Conservation (phyloP, 768 basidiomycete species). For the Pholiota microspora region DNA sequence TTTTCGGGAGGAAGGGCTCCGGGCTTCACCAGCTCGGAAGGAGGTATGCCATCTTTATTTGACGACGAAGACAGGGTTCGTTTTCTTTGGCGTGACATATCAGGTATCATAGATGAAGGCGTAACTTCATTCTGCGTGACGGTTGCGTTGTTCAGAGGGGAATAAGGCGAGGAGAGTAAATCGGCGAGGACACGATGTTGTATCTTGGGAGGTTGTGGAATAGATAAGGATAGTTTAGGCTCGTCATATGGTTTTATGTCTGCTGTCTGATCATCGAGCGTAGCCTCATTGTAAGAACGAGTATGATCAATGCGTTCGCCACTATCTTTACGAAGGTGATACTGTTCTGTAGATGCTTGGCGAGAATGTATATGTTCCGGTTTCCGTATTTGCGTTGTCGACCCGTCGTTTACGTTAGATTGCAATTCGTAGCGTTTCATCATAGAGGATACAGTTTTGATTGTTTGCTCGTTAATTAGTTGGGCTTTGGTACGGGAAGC, state of each 20-base stretch:
- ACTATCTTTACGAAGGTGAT: neutral
- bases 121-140: neutral
- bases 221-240: neutral
- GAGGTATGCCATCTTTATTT: neutral
- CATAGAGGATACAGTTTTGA: neutral
- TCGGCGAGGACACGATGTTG: constrained; percentile 33
- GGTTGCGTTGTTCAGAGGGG: neutral
- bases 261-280: neutral
- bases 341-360: neutral
- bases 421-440: neutral
- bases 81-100: neutral
- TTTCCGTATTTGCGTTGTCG: neutral
- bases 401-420: neutral
- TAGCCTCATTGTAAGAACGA: neutral
- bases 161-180: constrained; percentile 28
- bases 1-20: neutral
- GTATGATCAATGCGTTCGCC: neutral
- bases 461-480: neutral
- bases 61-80: constrained; percentile 1
- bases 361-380: neutral
- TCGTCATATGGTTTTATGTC: neutral
- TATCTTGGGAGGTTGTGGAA: constrained; percentile 19
- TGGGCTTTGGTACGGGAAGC: neutral
- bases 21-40: neutral
- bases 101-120: neutral